Percentiles rank a stretch among this genome's conserved stretches.
phyloP scores from a whole-genome alignment of 2,329 filamentous ascomycete species.

The Aspergillus persii region DNA sequence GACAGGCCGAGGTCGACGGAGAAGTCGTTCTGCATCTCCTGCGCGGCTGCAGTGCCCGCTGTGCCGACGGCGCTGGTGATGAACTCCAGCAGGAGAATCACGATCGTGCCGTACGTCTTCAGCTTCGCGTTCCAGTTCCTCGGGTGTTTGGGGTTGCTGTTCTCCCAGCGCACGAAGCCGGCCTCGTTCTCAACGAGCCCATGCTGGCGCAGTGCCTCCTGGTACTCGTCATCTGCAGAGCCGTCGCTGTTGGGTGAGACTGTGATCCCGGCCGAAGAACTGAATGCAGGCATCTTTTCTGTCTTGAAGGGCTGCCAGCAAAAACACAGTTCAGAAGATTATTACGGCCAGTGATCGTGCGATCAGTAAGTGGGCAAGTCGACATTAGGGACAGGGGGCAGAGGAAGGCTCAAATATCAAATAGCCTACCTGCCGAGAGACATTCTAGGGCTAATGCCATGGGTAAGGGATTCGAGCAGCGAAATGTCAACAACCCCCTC shows the following conservation, averaged over 20 bases:
- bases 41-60: slow-evolving; percentile 2
- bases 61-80: slow-evolving; percentile 2
- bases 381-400: not conserved
- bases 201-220: not conserved
- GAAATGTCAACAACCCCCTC: not conserved
- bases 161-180: slow-evolving; percentile 1
- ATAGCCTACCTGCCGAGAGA: not conserved
- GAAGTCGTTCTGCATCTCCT: slow-evolving; percentile 4
- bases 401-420: not conserved
- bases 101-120: slow-evolving; percentile 3
- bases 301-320: not conserved
- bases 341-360: not conserved
- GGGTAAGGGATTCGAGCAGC: not conserved
- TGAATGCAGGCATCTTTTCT: not conserved
- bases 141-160: not conserved
- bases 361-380: too few relatives aligned
- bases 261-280: not conserved
- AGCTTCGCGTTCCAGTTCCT: slow-evolving; percentile 1
- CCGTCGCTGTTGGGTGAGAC: not conserved
- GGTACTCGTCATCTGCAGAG: not conserved
- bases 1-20: not conserved
- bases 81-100: slow-evolving; percentile 6
- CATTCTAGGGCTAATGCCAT: not conserved
- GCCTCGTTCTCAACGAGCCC: not conserved
- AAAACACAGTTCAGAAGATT: not conserved